Evolutionary conservation across 495 filamentous ascomycete genomes (phyloP), one percentile per base, ranked within the genome.

Genomic region (Penicillium herquei): DNA sequence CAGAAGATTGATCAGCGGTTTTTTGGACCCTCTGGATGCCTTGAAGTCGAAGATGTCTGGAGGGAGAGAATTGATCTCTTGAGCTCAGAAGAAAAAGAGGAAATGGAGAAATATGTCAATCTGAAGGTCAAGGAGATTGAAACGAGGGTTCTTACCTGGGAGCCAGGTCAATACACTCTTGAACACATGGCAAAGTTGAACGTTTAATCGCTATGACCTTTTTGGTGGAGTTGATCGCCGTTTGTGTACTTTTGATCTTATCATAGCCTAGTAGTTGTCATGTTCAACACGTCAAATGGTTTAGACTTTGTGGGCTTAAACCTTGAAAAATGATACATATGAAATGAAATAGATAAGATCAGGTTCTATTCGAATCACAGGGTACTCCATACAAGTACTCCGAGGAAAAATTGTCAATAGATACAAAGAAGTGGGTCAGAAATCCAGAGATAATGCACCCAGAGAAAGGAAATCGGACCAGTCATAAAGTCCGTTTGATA

Each of bases 111-210:
- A 51, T 37, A 33, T 42, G 59, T 63, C 21, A 41, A 7, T 40
- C 9, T 26, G 47, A 68, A 68, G 48, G 43, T 62, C 3, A 13
- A 55, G 49, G 63, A 66, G 32, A 63, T 45, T 16, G 42, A 58
- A 10, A 66, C 59, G 9, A 49, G 59, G 45, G 11, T 30, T 54
- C 40, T 66, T 13, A 17, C 32, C 17, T 66, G 66, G 61, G 63
- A 66, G 32, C 66, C 63, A 10, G 63, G 63, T 53, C 40, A 66
- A 33, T 62, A 64, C 18, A 69, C 63, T 21, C 16, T 52, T 26
- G 56, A 35, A 52, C 42, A 48, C 9, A 46, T 30, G 14, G 21
- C 21, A 26, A 26, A 26, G 21, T 2, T 26, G 21, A 26, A 26
- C 21, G 21, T 26, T 26, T 26, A 4, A 26, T 26, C 21, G 21